These are phyloP conservation scores for Evernia prunastri DNA, from an alignment of 495 filamentous ascomycete species.

Conservation along the genomic window DNA sequence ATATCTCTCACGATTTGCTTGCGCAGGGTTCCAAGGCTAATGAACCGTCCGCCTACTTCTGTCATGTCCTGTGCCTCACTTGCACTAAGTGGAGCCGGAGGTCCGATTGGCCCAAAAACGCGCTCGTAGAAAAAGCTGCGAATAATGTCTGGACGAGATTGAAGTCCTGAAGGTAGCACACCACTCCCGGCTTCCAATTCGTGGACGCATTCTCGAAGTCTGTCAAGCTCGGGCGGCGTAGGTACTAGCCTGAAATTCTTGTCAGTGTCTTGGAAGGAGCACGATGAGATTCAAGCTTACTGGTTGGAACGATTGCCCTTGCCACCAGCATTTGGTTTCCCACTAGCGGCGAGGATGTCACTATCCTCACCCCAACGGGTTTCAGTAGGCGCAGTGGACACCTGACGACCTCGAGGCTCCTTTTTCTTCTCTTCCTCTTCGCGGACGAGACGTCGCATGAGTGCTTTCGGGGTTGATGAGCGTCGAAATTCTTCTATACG, in stretches of 20 bases:
- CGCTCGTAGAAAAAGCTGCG: constrained; percentile 17
- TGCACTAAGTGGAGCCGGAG: constrained; percentile 8
- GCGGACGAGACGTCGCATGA: background rate
- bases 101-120: constrained; percentile 12
- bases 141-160: constrained; percentile 3
- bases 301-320: background rate
- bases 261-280: background rate
- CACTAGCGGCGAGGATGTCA: background rate
- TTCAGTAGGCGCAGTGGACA: background rate
- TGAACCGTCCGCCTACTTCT: background rate
- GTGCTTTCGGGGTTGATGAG: background rate
- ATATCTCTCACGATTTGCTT: constrained; percentile 11
- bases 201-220: constrained; percentile 11
- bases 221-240: constrained; percentile 11
- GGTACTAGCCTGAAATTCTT: constrained; percentile 6
- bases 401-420: background rate
- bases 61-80: constrained; percentile 16
- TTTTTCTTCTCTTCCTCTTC: background rate
- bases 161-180: background rate
- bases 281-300: background rate
- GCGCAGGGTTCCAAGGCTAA: constrained; percentile 13
- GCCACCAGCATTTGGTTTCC: background rate
- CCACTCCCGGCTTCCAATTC: constrained; percentile 15
- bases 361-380: background rate
- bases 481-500: background rate